These are phyloP conservation scores for Trebouxia sp. DNA, from an alignment of 139 green algal genomes.

Conservation along the genomic window DNA sequence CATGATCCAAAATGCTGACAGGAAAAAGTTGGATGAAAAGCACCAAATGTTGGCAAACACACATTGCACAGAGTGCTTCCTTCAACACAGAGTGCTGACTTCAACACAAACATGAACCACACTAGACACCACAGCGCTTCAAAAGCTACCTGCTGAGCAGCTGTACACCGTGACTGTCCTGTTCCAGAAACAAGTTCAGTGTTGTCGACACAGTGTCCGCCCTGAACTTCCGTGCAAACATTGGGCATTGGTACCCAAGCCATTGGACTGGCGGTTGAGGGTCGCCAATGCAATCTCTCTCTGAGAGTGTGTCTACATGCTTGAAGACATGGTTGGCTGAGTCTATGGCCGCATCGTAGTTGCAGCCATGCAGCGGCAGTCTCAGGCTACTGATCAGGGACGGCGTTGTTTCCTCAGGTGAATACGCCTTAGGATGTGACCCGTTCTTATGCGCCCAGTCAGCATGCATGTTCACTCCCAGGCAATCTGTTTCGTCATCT, in stretches of 20 bases:
- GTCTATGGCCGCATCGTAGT: not conserved
- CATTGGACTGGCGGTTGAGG: not conserved
- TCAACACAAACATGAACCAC: no score
- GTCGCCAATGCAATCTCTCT: conserved; percentile 1
- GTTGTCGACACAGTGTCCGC: not conserved
- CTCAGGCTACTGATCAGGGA: conserved; percentile 9
- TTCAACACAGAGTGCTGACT: no score
- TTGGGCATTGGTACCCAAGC: not conserved
- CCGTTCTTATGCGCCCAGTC: conserved; percentile 22
- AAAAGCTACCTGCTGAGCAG: not conserved
- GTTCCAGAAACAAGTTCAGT: not conserved
- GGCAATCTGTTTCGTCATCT: conserved; percentile 42
- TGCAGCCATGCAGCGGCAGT: conserved; percentile 16
- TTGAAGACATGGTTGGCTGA: conserved; percentile 19
- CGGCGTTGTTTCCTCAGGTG: not conserved
- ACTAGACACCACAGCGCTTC: not conserved
- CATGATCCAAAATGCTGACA: not conserved
- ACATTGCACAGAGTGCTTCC: not conserved
- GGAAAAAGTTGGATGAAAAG: not conserved
- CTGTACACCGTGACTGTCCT: conserved; percentile 26
- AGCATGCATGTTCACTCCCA: conserved; percentile 7
- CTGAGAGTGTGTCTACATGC: not conserved
- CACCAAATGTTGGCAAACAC: not conserved
- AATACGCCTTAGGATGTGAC: conserved; percentile 14
- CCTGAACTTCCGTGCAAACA: conserved; percentile 23